A percentile compares a stretch with the other conserved stretches of the same genome.
Conservation (phyloP, 2,329 filamentous ascomycete species). For the Magnaporthales sp. region DNA sequence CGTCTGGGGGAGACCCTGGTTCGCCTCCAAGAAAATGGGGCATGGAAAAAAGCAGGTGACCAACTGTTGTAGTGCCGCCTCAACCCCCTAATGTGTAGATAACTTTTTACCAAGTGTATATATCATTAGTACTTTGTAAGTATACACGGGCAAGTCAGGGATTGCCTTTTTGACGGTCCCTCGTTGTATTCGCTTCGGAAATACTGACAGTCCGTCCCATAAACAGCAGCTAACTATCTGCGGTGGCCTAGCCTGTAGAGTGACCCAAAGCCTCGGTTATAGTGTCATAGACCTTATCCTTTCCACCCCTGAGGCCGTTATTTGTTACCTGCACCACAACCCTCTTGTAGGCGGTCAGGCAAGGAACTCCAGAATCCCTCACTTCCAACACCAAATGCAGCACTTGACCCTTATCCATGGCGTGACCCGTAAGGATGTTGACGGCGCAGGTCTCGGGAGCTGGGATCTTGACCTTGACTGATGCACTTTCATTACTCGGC, state of each 20-base stretch:
- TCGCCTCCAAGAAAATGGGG: background rate
- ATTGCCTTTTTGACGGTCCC: background rate
- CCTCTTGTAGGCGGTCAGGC: slow-evolving; percentile 37
- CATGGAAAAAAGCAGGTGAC: background rate
- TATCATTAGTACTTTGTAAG: background rate
- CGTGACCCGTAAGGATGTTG: slow-evolving; percentile 21
- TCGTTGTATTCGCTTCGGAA: background rate
- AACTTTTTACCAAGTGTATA: background rate
- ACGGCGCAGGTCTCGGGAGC: slow-evolving; percentile 30
- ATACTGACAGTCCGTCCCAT: background rate
- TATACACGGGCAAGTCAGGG: too few species aligned
- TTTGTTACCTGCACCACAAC: slow-evolving; percentile 23
- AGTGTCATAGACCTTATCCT: background rate
- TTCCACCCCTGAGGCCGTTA: background rate
- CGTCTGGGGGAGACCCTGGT: background rate
- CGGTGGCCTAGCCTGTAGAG: background rate
- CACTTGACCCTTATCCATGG: slow-evolving; percentile 29
- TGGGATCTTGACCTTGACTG: slow-evolving; percentile 28
- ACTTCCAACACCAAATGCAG: slow-evolving; percentile 42
- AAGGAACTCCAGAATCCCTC: slow-evolving; percentile 30
- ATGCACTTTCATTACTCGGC: background rate
- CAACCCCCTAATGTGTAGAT: background rate
- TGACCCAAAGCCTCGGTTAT: background rate
- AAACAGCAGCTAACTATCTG: background rate
- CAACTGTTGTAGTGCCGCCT: too few species aligned